phyloP scores from a whole-genome alignment of 176 grass and related monocot genomes.

The Dactylis glomerata region DNA sequence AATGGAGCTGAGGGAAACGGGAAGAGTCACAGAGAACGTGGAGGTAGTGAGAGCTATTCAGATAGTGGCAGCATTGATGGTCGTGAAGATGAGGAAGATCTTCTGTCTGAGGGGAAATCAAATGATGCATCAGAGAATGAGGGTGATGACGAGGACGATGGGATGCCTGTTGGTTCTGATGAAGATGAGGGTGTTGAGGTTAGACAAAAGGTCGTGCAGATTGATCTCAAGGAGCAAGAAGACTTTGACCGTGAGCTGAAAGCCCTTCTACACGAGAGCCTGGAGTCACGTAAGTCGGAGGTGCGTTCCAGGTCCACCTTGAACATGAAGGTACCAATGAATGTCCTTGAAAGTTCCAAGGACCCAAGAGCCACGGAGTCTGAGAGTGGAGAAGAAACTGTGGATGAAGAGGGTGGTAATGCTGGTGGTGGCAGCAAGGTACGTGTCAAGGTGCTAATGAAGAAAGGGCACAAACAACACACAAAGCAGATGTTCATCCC shows the following conservation, averaged over 20 bases:
- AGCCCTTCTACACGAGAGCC: slow-evolving; percentile 89
- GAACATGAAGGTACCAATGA: slow-evolving; percentile 99
- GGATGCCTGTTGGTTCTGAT: slow-evolving; percentile 69
- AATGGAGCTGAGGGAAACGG: slow-evolving; percentile 69
- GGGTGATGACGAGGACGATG: slow-evolving; percentile 84
- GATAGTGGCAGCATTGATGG: slow-evolving; percentile 70
- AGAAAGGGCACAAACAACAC: slow-evolving; percentile 95
- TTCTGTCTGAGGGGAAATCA: slow-evolving; percentile 77
- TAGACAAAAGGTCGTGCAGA: slow-evolving; percentile 70
- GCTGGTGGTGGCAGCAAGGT: slow-evolving; percentile 63
- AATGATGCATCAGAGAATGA: slow-evolving; percentile 83
- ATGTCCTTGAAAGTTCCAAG: slow-evolving; percentile 81
- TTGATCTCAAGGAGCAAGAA: slow-evolving; percentile 93
- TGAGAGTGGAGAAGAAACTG: slow-evolving; percentile 92
- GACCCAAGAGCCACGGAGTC: slow-evolving; percentile 51
- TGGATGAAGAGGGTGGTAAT: slow-evolving; percentile 78
- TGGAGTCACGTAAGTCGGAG: slow-evolving; percentile 88
- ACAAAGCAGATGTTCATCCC: slow-evolving; percentile 95
- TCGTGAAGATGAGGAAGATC: slow-evolving; percentile 83
- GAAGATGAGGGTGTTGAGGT: slow-evolving; percentile 84
- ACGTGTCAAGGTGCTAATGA: slow-evolving; percentile 92
- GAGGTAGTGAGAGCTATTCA: slow-evolving; percentile 89
- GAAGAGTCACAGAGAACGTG: slow-evolving; percentile 51
- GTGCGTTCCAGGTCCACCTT: slow-evolving; percentile 66
- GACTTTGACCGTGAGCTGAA: slow-evolving; percentile 94